Evolutionary conservation across 148 eudicot genomes (phyloP).

Genomic region (Polygonum maritimum): DNA sequence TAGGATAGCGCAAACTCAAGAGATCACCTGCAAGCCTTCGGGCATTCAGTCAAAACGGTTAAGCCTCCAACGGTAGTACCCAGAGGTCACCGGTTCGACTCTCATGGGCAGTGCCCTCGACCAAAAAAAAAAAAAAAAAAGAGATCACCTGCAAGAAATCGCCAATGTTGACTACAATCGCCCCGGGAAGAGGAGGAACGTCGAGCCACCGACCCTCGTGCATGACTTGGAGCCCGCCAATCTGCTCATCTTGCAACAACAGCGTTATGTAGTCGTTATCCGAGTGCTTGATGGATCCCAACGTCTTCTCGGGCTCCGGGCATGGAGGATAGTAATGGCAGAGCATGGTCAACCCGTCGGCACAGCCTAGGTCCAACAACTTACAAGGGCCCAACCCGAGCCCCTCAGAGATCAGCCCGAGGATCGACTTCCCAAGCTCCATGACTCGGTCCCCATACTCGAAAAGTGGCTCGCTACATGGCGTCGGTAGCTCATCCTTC

Average conservation of each 20-base stretch:
- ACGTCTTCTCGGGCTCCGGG: conserved; percentile 28
- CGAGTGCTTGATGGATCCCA: conserved; percentile 14
- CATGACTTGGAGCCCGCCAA: conserved; percentile 23
- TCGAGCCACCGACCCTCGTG: conserved; percentile 16
- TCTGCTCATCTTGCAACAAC: conserved; percentile 18
- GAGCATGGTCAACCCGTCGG: conserved; percentile 21
- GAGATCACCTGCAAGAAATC: conserved; percentile 17
- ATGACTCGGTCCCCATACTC: conserved; percentile 23
- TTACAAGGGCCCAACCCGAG: conserved; percentile 21
- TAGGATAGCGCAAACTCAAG: too few relatives aligned
- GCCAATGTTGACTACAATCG: conserved; percentile 13
- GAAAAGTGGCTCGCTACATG: conserved; percentile 20
- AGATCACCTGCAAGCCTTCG: conserved; percentile 10
- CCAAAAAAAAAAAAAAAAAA: too few relatives aligned
- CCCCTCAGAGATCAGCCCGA: conserved; percentile 27
- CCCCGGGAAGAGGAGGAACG: conserved; percentile 6
- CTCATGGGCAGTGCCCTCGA: too few relatives aligned
- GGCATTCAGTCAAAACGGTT: too few relatives aligned
- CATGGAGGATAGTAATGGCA: conserved; percentile 42
- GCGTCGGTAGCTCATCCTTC: conserved; percentile 18
- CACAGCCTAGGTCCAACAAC: conserved; percentile 26
- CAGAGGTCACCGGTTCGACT: too few relatives aligned
- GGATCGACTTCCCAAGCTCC: conserved; percentile 20
- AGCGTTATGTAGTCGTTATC: conserved; percentile 20
- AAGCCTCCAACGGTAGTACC: too few relatives aligned